phyloP scores from a whole-genome alignment of 179 eudicot species.

The Gypsophila paniculata region DNA sequence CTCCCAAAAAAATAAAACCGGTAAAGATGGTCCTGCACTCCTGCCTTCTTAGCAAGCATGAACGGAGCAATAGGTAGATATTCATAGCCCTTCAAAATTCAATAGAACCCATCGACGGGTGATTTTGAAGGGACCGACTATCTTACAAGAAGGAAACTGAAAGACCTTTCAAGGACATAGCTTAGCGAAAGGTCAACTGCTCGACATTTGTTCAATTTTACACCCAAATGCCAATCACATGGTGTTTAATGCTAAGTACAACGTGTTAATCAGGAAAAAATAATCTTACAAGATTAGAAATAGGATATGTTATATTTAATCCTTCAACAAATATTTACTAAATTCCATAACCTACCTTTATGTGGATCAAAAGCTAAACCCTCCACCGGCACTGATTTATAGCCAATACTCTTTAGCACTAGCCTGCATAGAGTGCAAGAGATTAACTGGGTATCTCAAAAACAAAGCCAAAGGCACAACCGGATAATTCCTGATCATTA shows the following conservation, averaged over 20 bases:
- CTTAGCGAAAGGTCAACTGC: no score
- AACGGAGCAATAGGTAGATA: background rate
- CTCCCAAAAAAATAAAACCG: background rate
- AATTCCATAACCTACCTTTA: slow-evolving; percentile 36
- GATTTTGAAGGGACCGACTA: background rate
- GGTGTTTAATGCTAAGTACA: background rate
- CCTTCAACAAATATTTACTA: background rate
- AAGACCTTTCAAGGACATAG: background rate
- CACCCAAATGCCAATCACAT: background rate
- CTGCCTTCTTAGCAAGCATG: background rate
- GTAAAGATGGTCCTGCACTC: background rate
- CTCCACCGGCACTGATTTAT: slow-evolving; percentile 79
- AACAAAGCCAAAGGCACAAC: background rate
- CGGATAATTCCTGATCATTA: background rate
- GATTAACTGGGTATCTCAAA: background rate
- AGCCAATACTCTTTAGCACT: slow-evolving; percentile 91
- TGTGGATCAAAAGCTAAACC: slow-evolving; percentile 72
- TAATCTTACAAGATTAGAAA: background rate
- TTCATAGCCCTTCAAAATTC: background rate
- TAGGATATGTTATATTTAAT: background rate
- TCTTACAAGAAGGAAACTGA: background rate
- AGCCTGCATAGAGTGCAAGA: slow-evolving; percentile 43
- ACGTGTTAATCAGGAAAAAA: background rate
- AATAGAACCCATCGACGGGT: background rate
- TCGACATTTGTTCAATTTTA: background rate